A percentile compares a stretch with the other conserved stretches of the same genome.
Evolutionary conservation across 345 rosid genomes (phyloP).

Genomic region (Cardamine resedifolia): DNA sequence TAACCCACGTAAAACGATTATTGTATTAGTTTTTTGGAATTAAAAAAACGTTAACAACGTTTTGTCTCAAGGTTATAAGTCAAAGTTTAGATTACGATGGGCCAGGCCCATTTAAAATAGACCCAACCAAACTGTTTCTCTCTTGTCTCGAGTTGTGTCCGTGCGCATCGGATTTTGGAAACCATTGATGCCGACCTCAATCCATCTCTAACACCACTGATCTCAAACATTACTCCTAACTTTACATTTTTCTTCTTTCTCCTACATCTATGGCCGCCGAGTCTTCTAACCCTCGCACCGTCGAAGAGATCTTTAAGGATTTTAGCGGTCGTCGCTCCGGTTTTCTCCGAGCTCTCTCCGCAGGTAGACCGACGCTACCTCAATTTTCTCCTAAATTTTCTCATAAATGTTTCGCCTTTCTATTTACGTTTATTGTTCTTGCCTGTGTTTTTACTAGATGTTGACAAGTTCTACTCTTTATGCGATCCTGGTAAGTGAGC

Average conservation of each 20-base stretch:
- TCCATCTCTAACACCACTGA: constrained; percentile 25
- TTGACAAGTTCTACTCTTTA: constrained; percentile 72
- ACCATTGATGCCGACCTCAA: constrained; percentile 28
- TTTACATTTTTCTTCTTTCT: neutral
- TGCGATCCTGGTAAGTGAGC: constrained; percentile 82
- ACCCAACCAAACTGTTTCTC: neutral
- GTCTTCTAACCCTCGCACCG: constrained; percentile 64
- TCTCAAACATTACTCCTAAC: neutral
- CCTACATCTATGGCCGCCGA: constrained; percentile 36
- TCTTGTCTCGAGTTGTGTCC: neutral
- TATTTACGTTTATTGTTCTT: constrained; percentile 2
- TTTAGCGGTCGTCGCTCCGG: constrained; percentile 64
- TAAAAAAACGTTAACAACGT: too few relatives aligned
- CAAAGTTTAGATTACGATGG: neutral
- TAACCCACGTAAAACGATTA: too few relatives aligned
- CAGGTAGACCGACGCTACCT: constrained; percentile 41
- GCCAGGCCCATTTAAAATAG: neutral
- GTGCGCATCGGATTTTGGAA: constrained; percentile 18
- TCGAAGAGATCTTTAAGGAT: constrained; percentile 85
- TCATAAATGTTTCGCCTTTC: neutral
- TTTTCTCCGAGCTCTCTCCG: constrained; percentile 79
- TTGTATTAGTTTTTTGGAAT: too few relatives aligned
- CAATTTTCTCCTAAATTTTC: neutral
- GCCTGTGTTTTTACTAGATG: constrained; percentile 52
- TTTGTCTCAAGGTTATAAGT: neutral